Evolutionary conservation across 805 yeast species (phyloP).

Genomic region (Lachancea lanzarotensis): DNA sequence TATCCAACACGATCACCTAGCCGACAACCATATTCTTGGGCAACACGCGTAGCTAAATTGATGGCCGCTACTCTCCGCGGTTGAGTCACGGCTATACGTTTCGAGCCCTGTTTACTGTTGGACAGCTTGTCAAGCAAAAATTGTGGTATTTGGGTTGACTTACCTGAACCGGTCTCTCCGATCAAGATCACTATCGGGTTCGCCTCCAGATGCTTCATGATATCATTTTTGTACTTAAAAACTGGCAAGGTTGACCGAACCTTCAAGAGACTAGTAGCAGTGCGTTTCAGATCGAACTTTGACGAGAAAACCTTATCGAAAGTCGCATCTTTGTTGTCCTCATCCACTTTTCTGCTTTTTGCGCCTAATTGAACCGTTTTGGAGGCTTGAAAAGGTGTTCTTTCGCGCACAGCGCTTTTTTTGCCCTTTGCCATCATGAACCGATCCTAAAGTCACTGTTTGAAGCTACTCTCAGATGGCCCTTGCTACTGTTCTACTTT

Average conservation of each 20-base stretch:
- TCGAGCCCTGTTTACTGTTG: conserved; percentile 29
- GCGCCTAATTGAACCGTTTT: conserved; percentile 32
- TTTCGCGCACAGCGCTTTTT: not conserved
- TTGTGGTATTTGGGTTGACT: conserved; percentile 95
- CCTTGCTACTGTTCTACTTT: not conserved
- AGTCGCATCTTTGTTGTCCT: conserved; percentile 14
- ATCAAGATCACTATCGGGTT: conserved; percentile 73
- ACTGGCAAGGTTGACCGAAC: conserved; percentile 65
- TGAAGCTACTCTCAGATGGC: not conserved
- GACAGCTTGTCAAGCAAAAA: conserved; percentile 49
- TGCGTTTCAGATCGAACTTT: conserved; percentile 29
- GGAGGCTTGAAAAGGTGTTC: conserved; percentile 12
- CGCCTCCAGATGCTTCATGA: conserved; percentile 46
- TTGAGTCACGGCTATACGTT: conserved; percentile 83
- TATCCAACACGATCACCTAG: conserved; percentile 86
- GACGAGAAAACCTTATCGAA: conserved; percentile 12
- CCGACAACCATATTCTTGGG: conserved; percentile 74
- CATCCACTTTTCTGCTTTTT: conserved; percentile 31
- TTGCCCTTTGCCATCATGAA: conserved; percentile 1
- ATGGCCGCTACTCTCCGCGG: conserved; percentile 98
- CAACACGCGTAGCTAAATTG: conserved; percentile 84
- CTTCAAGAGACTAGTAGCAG: conserved; percentile 41
- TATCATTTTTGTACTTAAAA: conserved; percentile 58
- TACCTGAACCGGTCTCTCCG: conserved; percentile 98
- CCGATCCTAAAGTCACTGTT: not conserved